phyloP scores from a whole-genome alignment of 1,284 basidiomycete genomes.

The Austroboletus niveus region DNA sequence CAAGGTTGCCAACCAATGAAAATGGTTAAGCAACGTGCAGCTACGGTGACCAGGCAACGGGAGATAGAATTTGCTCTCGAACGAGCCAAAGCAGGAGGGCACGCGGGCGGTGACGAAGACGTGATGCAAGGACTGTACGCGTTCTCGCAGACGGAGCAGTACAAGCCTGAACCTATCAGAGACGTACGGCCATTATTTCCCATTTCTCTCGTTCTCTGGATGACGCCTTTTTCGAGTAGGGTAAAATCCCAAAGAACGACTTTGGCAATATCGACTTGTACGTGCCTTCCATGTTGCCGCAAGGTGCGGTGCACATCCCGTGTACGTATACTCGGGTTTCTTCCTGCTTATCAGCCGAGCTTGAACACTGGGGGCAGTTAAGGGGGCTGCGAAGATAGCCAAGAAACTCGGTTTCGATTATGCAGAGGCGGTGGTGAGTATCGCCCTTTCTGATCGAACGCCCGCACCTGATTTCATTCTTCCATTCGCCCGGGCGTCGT shows the following conservation, averaged over 20 bases:
- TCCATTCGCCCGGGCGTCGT: neutral
- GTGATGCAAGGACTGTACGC: conserved; percentile 88
- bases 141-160: conserved; percentile 82
- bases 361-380: conserved; percentile 51
- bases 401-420: conserved; percentile 84
- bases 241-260: conserved; percentile 89
- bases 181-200: conserved; percentile 59
- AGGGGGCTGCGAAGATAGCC: conserved; percentile 87
- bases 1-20: conserved; percentile 85
- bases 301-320: conserved; percentile 84
- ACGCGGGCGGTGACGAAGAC: conserved; percentile 48
- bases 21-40: conserved; percentile 83
- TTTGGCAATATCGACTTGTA: conserved; percentile 99
- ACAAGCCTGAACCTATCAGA: conserved; percentile 75
- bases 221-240: conserved; percentile 46
- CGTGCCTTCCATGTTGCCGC: conserved; percentile 91
- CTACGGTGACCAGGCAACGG: conserved; percentile 79
- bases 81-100: conserved; percentile 37
- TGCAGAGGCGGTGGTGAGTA: conserved; percentile 86
- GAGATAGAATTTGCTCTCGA: conserved; percentile 76
- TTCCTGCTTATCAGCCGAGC: conserved; percentile 7
- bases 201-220: conserved; percentile 3
- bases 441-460: conserved; percentile 22
- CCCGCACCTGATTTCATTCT: conserved; percentile 6
- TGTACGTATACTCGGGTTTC: conserved; percentile 52